Conservation (phyloP, 345 rosid species). For the Ceriops zippeliana region DNA sequence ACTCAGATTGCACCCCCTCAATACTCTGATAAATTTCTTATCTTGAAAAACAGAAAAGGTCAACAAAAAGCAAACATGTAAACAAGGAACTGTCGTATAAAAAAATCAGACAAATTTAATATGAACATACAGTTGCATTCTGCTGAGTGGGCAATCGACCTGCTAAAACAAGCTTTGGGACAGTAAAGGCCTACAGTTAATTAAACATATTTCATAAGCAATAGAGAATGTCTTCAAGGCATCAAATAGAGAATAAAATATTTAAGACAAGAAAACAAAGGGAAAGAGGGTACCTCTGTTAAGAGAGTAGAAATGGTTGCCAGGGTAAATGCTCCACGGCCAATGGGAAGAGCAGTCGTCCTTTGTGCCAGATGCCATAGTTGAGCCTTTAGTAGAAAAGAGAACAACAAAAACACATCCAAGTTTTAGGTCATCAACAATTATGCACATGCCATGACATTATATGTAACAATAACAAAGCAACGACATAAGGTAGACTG, state of each 20-base stretch:
- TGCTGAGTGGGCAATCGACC: constrained; percentile 98
- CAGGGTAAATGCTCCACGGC: constrained; percentile 97
- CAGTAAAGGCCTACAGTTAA: constrained; percentile 73
- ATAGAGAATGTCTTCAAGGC: constrained; percentile 9
- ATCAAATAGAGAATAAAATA: constrained; percentile 10
- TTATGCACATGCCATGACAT: not conserved
- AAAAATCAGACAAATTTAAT: not conserved
- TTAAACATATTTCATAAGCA: constrained; percentile 22
- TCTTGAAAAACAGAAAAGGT: too few relatives aligned
- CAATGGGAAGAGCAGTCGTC: constrained; percentile 93
- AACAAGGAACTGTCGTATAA: not conserved
- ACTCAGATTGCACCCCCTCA: too few relatives aligned
- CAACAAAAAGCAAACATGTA: not conserved
- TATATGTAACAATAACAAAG: not conserved
- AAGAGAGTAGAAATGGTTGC: constrained; percentile 88
- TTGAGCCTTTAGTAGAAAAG: constrained; percentile 52
- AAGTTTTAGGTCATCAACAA: not conserved
- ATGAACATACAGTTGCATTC: constrained; percentile 89
- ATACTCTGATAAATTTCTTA: too few relatives aligned
- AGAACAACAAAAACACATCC: constrained; percentile 6
- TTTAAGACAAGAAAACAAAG: not conserved
- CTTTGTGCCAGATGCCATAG: constrained; percentile 96
- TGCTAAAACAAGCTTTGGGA: constrained; percentile 94
- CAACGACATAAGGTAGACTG: not conserved
- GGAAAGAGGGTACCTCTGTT: constrained; percentile 55